phyloP scores from a whole-genome alignment of 164 flowering plant species.

The Echeveria elegans region DNA sequence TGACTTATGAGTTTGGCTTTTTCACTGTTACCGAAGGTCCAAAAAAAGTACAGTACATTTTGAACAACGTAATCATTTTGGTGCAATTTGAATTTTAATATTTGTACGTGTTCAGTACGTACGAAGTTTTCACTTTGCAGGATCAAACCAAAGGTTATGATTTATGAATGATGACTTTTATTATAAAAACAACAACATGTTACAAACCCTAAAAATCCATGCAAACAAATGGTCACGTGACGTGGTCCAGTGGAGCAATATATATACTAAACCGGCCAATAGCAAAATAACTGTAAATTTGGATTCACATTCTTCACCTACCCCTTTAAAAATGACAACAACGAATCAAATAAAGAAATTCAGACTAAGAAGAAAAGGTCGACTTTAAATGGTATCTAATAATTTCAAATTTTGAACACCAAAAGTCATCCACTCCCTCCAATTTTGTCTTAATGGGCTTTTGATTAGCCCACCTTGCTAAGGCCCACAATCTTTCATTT shows the following conservation, averaged over 20 bases:
- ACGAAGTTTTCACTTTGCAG: too few relatives aligned
- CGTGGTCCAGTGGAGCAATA: background rate
- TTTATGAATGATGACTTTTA: constrained; percentile 1
- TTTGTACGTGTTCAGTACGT: too few relatives aligned
- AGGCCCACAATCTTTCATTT: too few relatives aligned
- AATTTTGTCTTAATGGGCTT: background rate
- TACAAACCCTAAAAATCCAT: background rate
- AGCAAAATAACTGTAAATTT: background rate
- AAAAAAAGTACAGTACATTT: too few relatives aligned
- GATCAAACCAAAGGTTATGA: too few relatives aligned
- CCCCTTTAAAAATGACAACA: background rate
- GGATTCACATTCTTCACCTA: constrained; percentile 5
- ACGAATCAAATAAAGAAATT: background rate
- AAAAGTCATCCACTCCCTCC: constrained; percentile 6
- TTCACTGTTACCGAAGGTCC: too few relatives aligned
- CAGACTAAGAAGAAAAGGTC: background rate
- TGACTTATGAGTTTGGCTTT: too few relatives aligned
- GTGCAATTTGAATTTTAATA: too few relatives aligned
- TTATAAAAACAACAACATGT: background rate
- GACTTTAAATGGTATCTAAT: background rate
- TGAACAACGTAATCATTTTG: too few relatives aligned
- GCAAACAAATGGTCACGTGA: constrained; percentile 2
- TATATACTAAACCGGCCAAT: background rate
- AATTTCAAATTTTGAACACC: constrained; percentile 3
- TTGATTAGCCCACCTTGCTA: too few relatives aligned